Base-by-base conservation (phyloP, 495 filamentous ascomycete genomes). In the Xylaria sp. region DNA sequence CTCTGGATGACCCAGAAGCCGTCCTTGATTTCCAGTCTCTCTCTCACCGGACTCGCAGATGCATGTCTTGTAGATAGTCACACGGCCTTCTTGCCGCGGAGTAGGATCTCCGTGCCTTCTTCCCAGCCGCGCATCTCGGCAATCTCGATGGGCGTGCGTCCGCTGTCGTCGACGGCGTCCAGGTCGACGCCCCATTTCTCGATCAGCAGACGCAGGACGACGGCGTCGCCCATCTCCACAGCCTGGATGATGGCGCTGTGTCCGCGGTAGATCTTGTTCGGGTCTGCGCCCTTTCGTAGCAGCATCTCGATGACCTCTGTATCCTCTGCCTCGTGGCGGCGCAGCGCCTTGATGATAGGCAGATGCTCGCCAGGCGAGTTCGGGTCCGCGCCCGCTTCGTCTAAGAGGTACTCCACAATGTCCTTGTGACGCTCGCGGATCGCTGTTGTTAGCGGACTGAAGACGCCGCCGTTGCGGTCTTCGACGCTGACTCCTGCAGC, bases 391-490 rank as follows among this genome's bases (percentile, higher is more conserved):
- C 77, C 79, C 8, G 79, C 86, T 61, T 86, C 83, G 37, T 84
- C 78, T 35, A 89, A 79, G 8, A 89, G 79, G 76, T 78, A 88
- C 8, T 72, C 74, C 9, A 86, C 81, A 66, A 88, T 88, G 17
- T 82, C 81, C 67, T 79, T 81, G 64, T 82, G 80, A 37, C 83
- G 77, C 70, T 89, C 87, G 12, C 87, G 83, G 67, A 88, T 83
- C 4, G 86, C 84, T 5, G 87, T 88, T 0, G 85, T 87, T 19
- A 89, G 77, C 3, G 86, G 85, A 17, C 84, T 85, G 77, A 88
- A 88, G 33, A 88, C 85, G 19, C 86, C 85, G 26, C 85, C 86
- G 72, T 88, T 88, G 77, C 85, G 85, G 75, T 86, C 86, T 70
- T 88, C 87, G 35, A 87, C 84, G 44, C 78, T 80, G 17, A 86